Percentiles rank a stretch among this genome's conserved stretches.
Conservation (phyloP, 2,329 filamentous ascomycete species). For the Diaporthe nobilis region DNA sequence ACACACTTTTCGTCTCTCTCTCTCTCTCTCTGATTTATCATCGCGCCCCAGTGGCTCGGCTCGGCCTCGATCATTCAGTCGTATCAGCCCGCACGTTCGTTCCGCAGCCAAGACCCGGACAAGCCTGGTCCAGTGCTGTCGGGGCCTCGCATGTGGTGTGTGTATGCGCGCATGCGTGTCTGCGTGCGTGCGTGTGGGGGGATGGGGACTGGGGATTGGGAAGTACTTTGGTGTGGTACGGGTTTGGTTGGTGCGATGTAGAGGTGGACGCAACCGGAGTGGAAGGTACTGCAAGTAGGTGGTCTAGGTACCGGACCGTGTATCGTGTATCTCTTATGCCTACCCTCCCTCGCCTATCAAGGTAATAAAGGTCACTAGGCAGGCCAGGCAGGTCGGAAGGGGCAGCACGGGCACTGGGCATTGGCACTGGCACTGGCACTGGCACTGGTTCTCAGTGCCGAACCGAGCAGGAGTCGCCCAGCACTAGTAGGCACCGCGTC, state of each 20-base stretch:
- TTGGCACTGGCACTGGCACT: background rate
- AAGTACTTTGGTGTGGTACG: constrained; percentile 20
- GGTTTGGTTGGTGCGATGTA: background rate
- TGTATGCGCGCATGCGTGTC: background rate
- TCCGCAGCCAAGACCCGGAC: constrained; percentile 13
- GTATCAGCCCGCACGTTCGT: background rate
- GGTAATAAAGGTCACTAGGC: background rate
- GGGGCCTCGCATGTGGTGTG: background rate
- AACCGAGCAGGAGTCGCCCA: constrained; percentile 7
- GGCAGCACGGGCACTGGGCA: constrained; percentile 9
- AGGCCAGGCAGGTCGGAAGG: background rate
- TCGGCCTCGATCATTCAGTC: background rate
- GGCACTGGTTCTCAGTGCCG: constrained; percentile 11
- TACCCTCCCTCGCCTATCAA: background rate
- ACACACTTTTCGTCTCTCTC: background rate
- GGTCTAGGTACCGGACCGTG: background rate
- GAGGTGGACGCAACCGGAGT: constrained; percentile 5
- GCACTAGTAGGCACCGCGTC: constrained; percentile 4
- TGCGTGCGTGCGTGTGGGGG: background rate
- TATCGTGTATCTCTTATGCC: background rate
- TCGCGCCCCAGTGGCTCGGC: constrained; percentile 10
- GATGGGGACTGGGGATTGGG: background rate
- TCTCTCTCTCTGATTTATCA: constrained; percentile 11
- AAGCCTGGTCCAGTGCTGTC: constrained; percentile 7
- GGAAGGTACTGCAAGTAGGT: background rate